Conservation (phyloP, 768 basidiomycete genomes). For the Pleurotus salmoneostramineus region DNA sequence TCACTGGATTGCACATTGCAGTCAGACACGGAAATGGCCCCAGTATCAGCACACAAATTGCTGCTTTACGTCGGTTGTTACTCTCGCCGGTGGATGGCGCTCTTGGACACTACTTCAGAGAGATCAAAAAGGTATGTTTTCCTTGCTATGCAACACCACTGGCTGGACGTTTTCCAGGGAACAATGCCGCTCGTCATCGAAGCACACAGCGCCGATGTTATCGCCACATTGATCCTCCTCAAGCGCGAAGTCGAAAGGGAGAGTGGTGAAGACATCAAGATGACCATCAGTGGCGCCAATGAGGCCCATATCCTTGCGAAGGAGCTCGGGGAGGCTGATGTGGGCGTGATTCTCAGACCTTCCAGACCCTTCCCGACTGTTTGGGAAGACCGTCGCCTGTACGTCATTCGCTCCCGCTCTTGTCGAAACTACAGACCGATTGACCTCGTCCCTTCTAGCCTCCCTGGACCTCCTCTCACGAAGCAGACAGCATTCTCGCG, state of each 20-base stretch:
- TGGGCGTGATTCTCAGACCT: slow-evolving; percentile 48
- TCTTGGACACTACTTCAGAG: slow-evolving; percentile 40
- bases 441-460: slow-evolving; percentile 22
- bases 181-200: slow-evolving; percentile 71
- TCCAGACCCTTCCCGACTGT: slow-evolving; percentile 63
- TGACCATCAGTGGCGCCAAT: slow-evolving; percentile 62
- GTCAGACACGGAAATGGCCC: slow-evolving; percentile 42
- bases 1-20: slow-evolving; percentile 62
- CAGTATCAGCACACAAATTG: slow-evolving; percentile 82
- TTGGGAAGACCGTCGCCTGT: slow-evolving; percentile 75
- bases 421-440: too few relatives aligned
- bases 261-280: slow-evolving; percentile 37
- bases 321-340: slow-evolving; percentile 49
- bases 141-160: neutral
- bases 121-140: slow-evolving; percentile 35
- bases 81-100: slow-evolving; percentile 34
- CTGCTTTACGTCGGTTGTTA: slow-evolving; percentile 63
- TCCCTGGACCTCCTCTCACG: slow-evolving; percentile 74
- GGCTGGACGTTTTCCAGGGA: slow-evolving; percentile 37
- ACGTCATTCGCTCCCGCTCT: too few relatives aligned
- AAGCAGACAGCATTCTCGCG: slow-evolving; percentile 47
- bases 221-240: slow-evolving; percentile 69
- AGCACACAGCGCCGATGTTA: slow-evolving; percentile 75
- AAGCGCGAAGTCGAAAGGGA: slow-evolving; percentile 57
- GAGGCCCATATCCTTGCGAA: slow-evolving; percentile 70